phyloP scores from a whole-genome alignment of 2,329 filamentous ascomycete species.

The Ophiostoma himal-ulmi region DNA sequence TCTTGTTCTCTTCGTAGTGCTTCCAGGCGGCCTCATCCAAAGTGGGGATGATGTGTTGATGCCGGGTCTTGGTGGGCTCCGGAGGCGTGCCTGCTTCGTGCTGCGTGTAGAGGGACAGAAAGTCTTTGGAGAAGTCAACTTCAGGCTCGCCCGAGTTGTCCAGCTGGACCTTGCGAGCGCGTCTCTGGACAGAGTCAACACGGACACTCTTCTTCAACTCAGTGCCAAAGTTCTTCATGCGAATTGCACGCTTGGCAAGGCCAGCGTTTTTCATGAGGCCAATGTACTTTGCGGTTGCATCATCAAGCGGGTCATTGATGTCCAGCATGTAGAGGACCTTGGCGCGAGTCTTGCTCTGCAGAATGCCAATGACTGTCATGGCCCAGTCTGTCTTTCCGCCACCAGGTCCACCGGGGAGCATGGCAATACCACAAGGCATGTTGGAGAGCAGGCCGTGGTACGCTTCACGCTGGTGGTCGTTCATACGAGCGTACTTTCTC shows the following conservation, averaged over 20 bases:
- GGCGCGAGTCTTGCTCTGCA: slow-evolving; percentile 28
- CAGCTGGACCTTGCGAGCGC: not conserved
- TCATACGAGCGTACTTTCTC: slow-evolving; percentile 33
- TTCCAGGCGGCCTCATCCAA: slow-evolving; percentile 42
- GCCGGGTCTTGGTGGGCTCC: slow-evolving; percentile 27
- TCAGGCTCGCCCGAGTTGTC: slow-evolving; percentile 19
- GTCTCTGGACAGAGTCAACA: not conserved
- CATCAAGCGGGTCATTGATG: slow-evolving; percentile 44
- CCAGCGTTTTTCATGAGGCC: slow-evolving; percentile 35
- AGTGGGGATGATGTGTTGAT: slow-evolving; percentile 32
- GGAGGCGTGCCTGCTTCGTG: not conserved
- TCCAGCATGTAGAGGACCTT: slow-evolving; percentile 44
- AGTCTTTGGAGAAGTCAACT: slow-evolving; percentile 31
- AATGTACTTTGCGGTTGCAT: slow-evolving; percentile 40
- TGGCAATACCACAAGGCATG: slow-evolving; percentile 40
- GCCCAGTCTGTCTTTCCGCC: slow-evolving; percentile 46
- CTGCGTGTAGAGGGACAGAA: slow-evolving; percentile 34
- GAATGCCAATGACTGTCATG: slow-evolving; percentile 37
- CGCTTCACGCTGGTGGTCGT: slow-evolving; percentile 36
- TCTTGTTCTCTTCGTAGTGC: slow-evolving; percentile 34
- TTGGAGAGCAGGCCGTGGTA: slow-evolving; percentile 35
- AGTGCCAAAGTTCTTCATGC: slow-evolving; percentile 27
- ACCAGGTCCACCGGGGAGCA: slow-evolving; percentile 44
- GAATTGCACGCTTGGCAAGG: slow-evolving; percentile 29
- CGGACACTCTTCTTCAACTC: slow-evolving; percentile 24